Conservation (phyloP, 1,284 basidiomycete genomes). For the Ceratobasidium sp. region DNA sequence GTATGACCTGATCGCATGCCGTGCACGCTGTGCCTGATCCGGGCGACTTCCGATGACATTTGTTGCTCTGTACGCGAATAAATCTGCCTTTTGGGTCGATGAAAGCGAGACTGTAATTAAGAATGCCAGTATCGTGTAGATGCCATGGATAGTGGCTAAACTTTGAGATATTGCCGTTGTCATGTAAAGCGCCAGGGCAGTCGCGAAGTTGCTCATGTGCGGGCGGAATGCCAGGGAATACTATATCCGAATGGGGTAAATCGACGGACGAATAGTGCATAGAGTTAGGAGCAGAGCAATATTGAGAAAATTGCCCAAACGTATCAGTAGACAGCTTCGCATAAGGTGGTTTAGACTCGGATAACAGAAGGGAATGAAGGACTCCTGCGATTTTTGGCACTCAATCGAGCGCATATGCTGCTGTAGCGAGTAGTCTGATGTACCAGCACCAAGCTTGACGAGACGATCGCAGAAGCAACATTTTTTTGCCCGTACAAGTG, state of each 20-base stretch:
- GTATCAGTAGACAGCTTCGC: no score
- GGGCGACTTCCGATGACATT: no score
- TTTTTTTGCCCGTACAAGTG: not conserved
- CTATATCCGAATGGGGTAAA: no score
- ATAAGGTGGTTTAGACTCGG: not conserved
- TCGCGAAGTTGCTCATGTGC: no score
- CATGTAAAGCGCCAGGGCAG: not conserved
- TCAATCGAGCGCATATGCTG: conserved; percentile 1
- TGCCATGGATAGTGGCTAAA: conserved; percentile 17
- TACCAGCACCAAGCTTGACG: not conserved
- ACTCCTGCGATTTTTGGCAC: not conserved
- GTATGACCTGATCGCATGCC: not conserved
- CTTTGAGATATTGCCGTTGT: no score
- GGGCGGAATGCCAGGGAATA: no score
- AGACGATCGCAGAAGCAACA: not conserved
- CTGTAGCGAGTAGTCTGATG: conserved; percentile 1
- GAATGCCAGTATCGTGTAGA: not conserved
- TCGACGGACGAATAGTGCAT: no score
- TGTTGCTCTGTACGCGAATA: no score
- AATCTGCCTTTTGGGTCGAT: not conserved
- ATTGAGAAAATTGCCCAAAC: no score
- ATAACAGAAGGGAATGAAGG: not conserved
- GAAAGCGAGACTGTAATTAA: not conserved
- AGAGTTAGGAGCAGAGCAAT: not conserved
- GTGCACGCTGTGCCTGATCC: no score